Evolutionary conservation across 2,329 filamentous ascomycete species (phyloP).

Genomic region (Hymenoscyphus albidus): DNA sequence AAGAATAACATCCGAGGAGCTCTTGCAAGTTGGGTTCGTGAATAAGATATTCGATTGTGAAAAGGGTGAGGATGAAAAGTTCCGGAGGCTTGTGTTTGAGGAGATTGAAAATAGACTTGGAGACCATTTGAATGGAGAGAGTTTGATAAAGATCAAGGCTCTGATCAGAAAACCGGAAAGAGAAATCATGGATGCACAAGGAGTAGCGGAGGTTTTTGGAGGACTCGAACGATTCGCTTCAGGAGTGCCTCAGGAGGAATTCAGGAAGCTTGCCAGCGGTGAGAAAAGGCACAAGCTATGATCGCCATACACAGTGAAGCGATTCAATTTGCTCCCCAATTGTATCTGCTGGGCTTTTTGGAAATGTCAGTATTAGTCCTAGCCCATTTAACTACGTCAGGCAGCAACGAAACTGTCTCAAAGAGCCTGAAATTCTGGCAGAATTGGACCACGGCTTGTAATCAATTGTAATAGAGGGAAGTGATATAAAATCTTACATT

Average conservation of each 20-base stretch:
- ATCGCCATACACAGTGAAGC: neutral
- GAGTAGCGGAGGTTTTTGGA: conserved; percentile 78
- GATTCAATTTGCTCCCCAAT: neutral
- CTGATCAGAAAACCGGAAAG: conserved; percentile 71
- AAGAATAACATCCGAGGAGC: conserved; percentile 67
- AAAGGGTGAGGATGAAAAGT: conserved; percentile 63
- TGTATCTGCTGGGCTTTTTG: neutral
- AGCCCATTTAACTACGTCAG: neutral
- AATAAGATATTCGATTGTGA: conserved; percentile 69
- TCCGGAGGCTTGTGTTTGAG: conserved; percentile 65
- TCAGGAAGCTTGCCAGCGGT: conserved; percentile 75
- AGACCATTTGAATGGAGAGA: conserved; percentile 73
- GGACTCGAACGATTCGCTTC: conserved; percentile 70
- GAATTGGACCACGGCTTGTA: no score
- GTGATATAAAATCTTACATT: neutral
- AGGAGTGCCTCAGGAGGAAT: conserved; percentile 77
- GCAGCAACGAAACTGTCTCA: neutral
- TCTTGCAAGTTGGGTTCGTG: conserved; percentile 74
- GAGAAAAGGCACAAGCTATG: conserved; percentile 94
- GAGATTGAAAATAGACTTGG: conserved; percentile 83
- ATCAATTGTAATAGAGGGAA: neutral
- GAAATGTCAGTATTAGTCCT: neutral
- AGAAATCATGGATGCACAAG: conserved; percentile 71
- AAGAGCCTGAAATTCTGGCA: neutral
- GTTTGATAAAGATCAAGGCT: conserved; percentile 78